Evolutionary conservation across 2,329 filamentous ascomycete species (phyloP), one percentile per base, ranked within the genome.

Genomic region (Mollisiaceae sp.): DNA sequence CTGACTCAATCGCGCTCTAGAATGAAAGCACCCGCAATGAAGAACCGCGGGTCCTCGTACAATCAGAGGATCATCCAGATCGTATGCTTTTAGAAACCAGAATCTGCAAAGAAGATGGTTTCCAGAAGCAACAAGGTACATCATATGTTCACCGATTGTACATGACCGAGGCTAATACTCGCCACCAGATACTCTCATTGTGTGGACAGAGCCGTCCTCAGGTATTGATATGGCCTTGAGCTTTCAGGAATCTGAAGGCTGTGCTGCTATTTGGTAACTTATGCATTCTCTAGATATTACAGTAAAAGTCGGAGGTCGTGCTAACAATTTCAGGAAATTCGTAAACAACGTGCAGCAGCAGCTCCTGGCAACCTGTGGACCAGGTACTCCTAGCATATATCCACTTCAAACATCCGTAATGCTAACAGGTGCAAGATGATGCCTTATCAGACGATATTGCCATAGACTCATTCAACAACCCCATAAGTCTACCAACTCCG

Each of bases 211-310:
- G 77, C 87, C 89, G 4, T 79, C 77, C 66, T 95, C 89, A 80
- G 91, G 91, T 65, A 89, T 94, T 63, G 95, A 99, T 77, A 98
- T 99, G 95, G 95, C 95, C 52, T 85, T 99, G 69, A 97, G 94
- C 77, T 99, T 99, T 75, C 95, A 99, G 78, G 95, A 99, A 81
- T 91, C 94, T 2, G 95, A 98, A 72, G 95, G 94, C 55, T 99
- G 95, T 79, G 88, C 91, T 22, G 84, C 89, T 69, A 97, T 99
- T 78, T 99, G 95, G 95, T 96, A 80, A 74, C 77, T 81, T 77
- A 43, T 36, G 32, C 60, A 8, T 20, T 4, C 43, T 39, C n/a
- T 35, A 54, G 59, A 39, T 24, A 6, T 4, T n/a, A 41, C 24
- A 14, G 39, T n/a, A 55, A 12, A n/a, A 32, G 18, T 27, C 18